phyloP scores from a whole-genome alignment of 2,329 filamentous ascomycete genomes.

The Talaromyces atroroseus region DNA sequence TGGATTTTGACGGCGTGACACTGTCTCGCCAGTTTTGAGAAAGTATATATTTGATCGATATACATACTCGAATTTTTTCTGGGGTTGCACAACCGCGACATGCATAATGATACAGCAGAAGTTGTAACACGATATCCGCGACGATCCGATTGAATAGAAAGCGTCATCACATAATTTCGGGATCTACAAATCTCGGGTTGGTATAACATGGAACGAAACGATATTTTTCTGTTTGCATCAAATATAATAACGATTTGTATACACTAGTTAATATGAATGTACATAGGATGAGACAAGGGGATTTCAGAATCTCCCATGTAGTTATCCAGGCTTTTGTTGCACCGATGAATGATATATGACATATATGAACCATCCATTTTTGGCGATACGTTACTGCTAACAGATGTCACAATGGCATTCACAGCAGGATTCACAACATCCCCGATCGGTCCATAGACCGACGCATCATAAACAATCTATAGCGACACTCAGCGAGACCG shows the following conservation, averaged over 20 bases:
- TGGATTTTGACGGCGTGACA: conserved; percentile 5
- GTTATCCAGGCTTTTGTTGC: no score
- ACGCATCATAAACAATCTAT: no score
- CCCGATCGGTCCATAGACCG: no score
- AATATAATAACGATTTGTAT: background rate
- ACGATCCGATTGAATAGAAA: background rate
- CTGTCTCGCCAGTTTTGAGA: background rate
- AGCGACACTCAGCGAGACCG: no score
- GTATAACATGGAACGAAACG: background rate
- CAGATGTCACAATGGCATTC: no score
- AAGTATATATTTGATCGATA: background rate
- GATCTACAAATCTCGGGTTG: background rate
- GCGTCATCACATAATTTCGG: background rate
- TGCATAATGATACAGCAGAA: background rate
- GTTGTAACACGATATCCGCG: background rate
- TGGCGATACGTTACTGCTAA: no score
- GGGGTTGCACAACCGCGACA: background rate
- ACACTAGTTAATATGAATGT: background rate
- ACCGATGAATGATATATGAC: no score
- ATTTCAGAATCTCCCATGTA: conserved; percentile 21
- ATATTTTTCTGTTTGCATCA: background rate
- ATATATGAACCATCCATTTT: no score
- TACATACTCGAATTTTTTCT: background rate
- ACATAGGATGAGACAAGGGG: background rate
- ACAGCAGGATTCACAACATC: no score